phyloP scores from a whole-genome alignment of 768 basidiomycete genomes.

The Ephemerocybe angulata region DNA sequence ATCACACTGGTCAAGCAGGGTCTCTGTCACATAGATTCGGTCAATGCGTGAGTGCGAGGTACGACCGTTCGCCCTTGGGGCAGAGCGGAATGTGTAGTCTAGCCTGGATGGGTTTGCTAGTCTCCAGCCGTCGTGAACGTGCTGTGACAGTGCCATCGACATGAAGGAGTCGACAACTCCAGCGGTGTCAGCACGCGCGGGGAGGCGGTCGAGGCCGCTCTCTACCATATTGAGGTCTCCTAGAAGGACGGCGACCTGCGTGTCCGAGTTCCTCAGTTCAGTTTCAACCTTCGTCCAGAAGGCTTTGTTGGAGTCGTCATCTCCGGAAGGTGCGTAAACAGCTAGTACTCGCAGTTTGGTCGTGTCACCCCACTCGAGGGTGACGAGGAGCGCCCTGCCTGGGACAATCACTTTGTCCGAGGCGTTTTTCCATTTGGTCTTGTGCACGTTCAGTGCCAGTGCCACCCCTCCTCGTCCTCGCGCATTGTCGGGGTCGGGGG shows the following conservation, averaged over 20 bases:
- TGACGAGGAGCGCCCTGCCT: conserved; percentile 23
- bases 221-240: conserved; percentile 44
- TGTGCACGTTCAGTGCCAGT: conserved; percentile 28
- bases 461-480: conserved; percentile 29
- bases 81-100: conserved; percentile 26
- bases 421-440: conserved; percentile 14
- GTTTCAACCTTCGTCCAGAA: conserved; percentile 25
- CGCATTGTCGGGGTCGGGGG: neutral
- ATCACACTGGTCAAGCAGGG: conserved; percentile 4
- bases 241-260: conserved; percentile 31
- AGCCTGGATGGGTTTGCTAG: conserved; percentile 13
- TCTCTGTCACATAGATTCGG: conserved; percentile 24
- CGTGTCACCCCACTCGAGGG: conserved; percentile 14
- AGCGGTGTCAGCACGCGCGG: conserved; percentile 15
- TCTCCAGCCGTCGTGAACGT: conserved; percentile 27
- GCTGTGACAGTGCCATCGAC: conserved; percentile 3
- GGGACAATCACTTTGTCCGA: conserved; percentile 15
- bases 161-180: neutral
- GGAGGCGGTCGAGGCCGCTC: conserved; percentile 27
- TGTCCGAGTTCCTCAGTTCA: conserved; percentile 4
- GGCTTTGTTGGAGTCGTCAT: conserved; percentile 20
- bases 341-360: conserved; percentile 23
- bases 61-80: neutral
- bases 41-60: conserved; percentile 23
- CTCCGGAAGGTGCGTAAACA: conserved; percentile 32